Evolutionary conservation across 192 early-diverging fungal genomes (phyloP), one percentile per base, ranked within the genome.

Genomic region (Spizellomyces sp.): DNA sequence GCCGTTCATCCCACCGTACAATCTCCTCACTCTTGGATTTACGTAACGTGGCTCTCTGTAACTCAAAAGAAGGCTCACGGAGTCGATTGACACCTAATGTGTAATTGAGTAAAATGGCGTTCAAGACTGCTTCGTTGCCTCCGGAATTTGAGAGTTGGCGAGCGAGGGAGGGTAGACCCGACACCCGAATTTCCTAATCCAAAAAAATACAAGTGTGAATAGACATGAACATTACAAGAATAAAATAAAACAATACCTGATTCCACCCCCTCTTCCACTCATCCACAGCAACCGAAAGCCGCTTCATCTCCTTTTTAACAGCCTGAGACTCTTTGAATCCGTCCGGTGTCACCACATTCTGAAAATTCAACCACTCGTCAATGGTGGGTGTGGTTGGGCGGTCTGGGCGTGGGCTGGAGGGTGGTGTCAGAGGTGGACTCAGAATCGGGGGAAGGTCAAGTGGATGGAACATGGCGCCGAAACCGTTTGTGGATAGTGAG

Each of bases 31-130:
- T n/a, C 17, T 54, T 54, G 0, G 17, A 12, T 19, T 54, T 54
- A 19, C 50, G 50, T 19, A 54, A 54, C 14, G 50, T 61, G 5
- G 70, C 70, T 27, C 70, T 21, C 62, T 72, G 70, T 14, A 45
- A 45, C 9, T 72, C 70, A 46, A 72, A 43, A 9, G 50, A 45
- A 9, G 70, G 70, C 22, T 72, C 70, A 36, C 70, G 70, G 9
- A 72, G 62, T 22, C 70, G 60, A 17, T 72, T 72, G n/a, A 72
- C 70, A 5, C 60, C 58, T 52, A 72, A 54, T 14, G 70, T 72
- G 45, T 72, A 72, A 60, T 72, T 45, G 9, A 72, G 50, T 1
- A 72, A 55, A n/a, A 72, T 54, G 15, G 62, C 70, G 36, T 63
- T 72, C 70, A 72, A 52, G 21, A 64, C 21, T 2, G 70, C 70